These are phyloP conservation scores for Draba incana DNA, from an alignment of 345 rosid species.

Conservation along the genomic window DNA sequence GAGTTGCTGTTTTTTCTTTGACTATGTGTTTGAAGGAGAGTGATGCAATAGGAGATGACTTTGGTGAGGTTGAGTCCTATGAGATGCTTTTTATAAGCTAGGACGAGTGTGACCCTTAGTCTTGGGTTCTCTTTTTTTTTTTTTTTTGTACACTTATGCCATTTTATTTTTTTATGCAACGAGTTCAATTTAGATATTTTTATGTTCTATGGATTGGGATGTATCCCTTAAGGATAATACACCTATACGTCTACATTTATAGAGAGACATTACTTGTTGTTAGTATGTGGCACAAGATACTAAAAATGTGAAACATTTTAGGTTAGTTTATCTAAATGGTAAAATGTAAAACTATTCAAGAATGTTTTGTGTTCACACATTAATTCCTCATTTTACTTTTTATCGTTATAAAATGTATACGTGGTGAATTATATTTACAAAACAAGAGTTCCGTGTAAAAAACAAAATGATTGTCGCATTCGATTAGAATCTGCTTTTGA, in stretches of 20 bases:
- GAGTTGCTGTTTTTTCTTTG: conserved; percentile 31
- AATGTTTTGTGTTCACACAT: background rate
- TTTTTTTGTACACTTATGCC: conserved; percentile 19
- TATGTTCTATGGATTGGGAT: background rate
- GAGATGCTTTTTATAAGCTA: conserved; percentile 42
- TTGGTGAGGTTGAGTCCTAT: conserved; percentile 36
- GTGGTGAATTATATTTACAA: background rate
- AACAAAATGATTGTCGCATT: background rate
- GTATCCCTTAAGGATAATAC: background rate
- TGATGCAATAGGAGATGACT: conserved; percentile 31
- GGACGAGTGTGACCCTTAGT: conserved; percentile 23
- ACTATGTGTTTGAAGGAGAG: conserved; percentile 30
- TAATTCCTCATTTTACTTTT: background rate
- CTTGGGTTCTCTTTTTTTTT: background rate
- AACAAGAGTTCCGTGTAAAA: background rate
- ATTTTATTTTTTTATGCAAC: background rate
- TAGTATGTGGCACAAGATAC: background rate
- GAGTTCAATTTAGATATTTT: background rate
- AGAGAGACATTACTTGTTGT: background rate
- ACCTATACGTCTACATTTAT: background rate
- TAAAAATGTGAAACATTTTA: background rate
- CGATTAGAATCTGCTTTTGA: background rate
- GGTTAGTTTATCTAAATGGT: background rate
- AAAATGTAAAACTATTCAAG: background rate
- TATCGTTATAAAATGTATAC: background rate